Conservation (phyloP, 2,329 filamentous ascomycete species). For the Oidium heveae region DNA sequence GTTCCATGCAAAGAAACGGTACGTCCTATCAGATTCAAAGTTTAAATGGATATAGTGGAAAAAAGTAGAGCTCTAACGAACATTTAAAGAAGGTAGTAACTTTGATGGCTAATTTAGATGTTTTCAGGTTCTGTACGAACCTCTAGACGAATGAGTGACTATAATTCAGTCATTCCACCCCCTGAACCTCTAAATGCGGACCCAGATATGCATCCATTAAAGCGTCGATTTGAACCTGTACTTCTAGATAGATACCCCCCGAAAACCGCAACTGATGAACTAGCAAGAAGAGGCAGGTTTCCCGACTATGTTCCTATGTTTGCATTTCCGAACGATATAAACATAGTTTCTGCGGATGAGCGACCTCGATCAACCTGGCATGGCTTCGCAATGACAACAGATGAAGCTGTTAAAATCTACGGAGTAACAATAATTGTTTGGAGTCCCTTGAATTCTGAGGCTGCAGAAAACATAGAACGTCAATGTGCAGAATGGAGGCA, state of each 20-base stretch:
- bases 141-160: conserved; percentile 75
- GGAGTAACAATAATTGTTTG: conserved; percentile 81
- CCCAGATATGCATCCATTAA: conserved; percentile 85
- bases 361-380: conserved; percentile 94
- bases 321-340: conserved; percentile 93
- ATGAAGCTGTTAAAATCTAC: conserved; percentile 76
- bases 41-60: background rate
- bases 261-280: conserved; percentile 55
- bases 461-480: conserved; percentile 61
- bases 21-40: conserved; percentile 17
- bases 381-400: conserved; percentile 91
- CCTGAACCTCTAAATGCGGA: conserved; percentile 77
- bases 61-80: background rate
- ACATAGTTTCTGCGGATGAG: conserved; percentile 86
- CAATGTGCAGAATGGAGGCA: conserved; percentile 71
- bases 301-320: conserved; percentile 99
- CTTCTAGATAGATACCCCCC: conserved; percentile 82
- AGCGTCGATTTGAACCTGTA: conserved; percentile 86
- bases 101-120: conserved; percentile 1
- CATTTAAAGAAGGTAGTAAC: background rate
- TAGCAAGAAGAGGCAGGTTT: conserved; percentile 58
- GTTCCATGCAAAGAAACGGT: conserved; percentile 43
- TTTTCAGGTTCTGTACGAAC: conserved; percentile 44
- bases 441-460: conserved; percentile 60
- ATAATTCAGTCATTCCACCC: conserved; percentile 89